Base-by-base conservation (phyloP, 768 basidiomycete genomes). In the Phylloporus scabripes region DNA sequence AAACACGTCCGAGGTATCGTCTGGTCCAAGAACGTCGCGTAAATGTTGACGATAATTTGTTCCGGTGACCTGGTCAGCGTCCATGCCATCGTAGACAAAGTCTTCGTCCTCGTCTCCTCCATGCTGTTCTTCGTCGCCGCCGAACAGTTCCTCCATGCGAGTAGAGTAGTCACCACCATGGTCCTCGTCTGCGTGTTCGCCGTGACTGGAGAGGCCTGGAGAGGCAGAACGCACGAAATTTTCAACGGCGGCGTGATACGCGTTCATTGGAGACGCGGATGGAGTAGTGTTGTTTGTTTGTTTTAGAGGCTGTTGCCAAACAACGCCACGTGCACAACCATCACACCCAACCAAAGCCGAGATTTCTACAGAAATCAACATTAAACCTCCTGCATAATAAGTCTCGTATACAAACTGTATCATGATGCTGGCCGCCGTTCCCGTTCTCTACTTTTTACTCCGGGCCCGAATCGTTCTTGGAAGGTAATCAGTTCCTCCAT, bases 401-500 rank as follows among this genome's bases (percentile, higher is more conserved):
- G 37, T 42, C 40, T 33, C 26, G 40, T 46, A 52, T 45, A 55
- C 46, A 56, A 49, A 37, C 33, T n/a, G 46, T 40, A 53, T 67
- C 58, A 67, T 46, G 58, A 65, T 43, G 64, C 70, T 47, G 67
- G 68, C 52, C 78, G 71, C 47, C 78, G 70, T 49, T 80, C 78
- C 49, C 80, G 73, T 24, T 81, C 80, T 59, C 79, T 72, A 48
- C 57, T 65, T 64, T 74, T 78, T 41, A 70, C 63, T 28, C 76
- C 73, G 6, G 75, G 75, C n/a, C 87, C 87, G 69, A 88, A 93
- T 48, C 81, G 77, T 64, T 94, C 91, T 69, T 94, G 92, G 63
- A 95, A 94, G 33, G 70, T 74, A 54, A 93, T 90, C 21, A 94
- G 70, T 65, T 94, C 92, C 60, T 88, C 80, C 83, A 92, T 92